Conservation (phyloP, 169 alveolate species). For the Theileria annulata region DNA sequence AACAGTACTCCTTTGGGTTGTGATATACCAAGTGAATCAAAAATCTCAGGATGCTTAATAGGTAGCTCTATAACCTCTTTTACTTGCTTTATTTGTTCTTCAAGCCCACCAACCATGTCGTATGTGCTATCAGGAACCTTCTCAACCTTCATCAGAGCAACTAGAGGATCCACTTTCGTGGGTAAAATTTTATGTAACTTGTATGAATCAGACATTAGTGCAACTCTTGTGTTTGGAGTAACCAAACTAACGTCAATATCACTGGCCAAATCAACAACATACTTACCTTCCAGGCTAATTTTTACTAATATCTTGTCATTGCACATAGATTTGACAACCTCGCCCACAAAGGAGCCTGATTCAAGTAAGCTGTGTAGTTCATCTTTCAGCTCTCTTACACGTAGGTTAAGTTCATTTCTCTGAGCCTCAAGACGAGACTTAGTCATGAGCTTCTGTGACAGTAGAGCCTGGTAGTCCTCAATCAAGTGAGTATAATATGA, state of each 20-base stretch:
- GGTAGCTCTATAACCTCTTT: slow-evolving; percentile 99
- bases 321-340: slow-evolving; percentile 97
- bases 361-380: slow-evolving; percentile 91
- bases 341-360: slow-evolving; percentile 98
- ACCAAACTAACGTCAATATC: slow-evolving; percentile 90
- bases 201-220: slow-evolving; percentile 87
- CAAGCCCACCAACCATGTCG: slow-evolving; percentile 99
- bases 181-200: slow-evolving; percentile 93
- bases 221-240: slow-evolving; percentile 93
- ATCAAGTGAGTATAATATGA: slow-evolving; percentile 68
- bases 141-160: slow-evolving; percentile 98
- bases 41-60: slow-evolving; percentile 98
- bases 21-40: slow-evolving; percentile 97
- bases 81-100: slow-evolving; percentile 96
- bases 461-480: slow-evolving; percentile 76
- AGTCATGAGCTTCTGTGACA: slow-evolving; percentile 71
- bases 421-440: slow-evolving; percentile 94
- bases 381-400: slow-evolving; percentile 93
- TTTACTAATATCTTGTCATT: slow-evolving; percentile 95
- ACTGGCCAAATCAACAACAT: slow-evolving; percentile 91
- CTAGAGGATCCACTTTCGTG: slow-evolving; percentile 98
- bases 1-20: slow-evolving; percentile 99
- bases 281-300: slow-evolving; percentile 97
- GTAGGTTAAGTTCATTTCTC: slow-evolving; percentile 94
- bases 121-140: slow-evolving; percentile 99